Base-by-base conservation (phyloP, 192 early-diverging fungal species). In the Rhizoclosmatium globosum region DNA sequence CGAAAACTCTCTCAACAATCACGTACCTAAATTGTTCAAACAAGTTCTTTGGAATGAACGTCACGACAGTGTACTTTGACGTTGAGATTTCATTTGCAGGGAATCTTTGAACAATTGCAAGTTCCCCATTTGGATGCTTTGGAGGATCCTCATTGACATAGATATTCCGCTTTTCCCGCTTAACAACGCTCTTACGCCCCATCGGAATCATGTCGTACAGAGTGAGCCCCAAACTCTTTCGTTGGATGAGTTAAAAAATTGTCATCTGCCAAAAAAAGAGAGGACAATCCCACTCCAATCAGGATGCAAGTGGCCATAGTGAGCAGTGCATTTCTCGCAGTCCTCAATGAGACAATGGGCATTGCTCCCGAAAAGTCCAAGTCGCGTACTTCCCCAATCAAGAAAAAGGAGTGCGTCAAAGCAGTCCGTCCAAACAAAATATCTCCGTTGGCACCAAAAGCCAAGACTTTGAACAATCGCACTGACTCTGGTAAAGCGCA, bases 11-110 rank as follows among this genome's bases (percentile, higher is more conserved):
- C 31, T 31, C 31, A 0, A 0, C 31, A 31, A 31, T 31, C 31
- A 31, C 31, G 31, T 89, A 88, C 60, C 92, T 87, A 79, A 99
- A 97, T 82, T 99, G 97, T 68, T 94, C 94, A 85, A 93, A 96
- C 62, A 99, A 75, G 79, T 96, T 99, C 79, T 94, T 94, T 15
- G 96, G 95, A 19, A 99, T 58, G 85, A 99, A 99, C 31, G 89
- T 91, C 38, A 94, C 39, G 13, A 90, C 46, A n/a, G 92, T 95
- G 85, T 99, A 99, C 79, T 97, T 96, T n/a, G 94, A 92, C 0
- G 97, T 96, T n/a, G 86, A 85, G 71, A 98, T 94, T 38, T 84
- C 84, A 86, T 99, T 99, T 44, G 93, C 84, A 2, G 85, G 80
- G 78, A 93, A 97, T 43, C 62, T 81, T 38, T 73, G 71, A 3